Evolutionary conservation across 306 rosid species (phyloP).

Genomic region (Senna siamea): DNA sequence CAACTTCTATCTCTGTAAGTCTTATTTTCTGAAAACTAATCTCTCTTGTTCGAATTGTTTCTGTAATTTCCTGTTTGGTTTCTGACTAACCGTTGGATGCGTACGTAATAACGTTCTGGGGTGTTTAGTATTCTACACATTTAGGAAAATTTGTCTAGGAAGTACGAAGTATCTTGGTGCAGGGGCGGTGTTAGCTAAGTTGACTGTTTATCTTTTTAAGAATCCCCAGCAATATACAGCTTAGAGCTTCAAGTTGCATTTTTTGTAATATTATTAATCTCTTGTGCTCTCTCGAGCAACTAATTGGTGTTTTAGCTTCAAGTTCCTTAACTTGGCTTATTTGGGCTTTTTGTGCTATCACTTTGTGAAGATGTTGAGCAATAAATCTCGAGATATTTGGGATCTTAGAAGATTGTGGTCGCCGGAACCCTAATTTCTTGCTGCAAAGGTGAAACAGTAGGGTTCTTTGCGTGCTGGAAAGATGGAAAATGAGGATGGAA

Average conservation of each 20-base stretch:
- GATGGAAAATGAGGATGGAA: slow-evolving; percentile 64
- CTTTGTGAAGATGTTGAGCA: slow-evolving; percentile 34
- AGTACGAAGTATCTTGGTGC: neutral
- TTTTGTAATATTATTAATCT: slow-evolving; percentile 15
- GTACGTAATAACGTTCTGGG: neutral
- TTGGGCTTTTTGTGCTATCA: slow-evolving; percentile 20
- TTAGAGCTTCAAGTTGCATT: slow-evolving; percentile 10
- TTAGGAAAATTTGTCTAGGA: slow-evolving; percentile 8
- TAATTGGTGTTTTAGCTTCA: slow-evolving; percentile 12
- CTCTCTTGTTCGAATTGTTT: slow-evolving; percentile 3
- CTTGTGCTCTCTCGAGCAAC: neutral
- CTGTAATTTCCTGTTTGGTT: slow-evolving; percentile 27
- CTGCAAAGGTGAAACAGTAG: slow-evolving; percentile 37
- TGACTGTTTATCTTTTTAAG: slow-evolving; percentile 9
- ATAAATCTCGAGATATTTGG: slow-evolving; percentile 37
- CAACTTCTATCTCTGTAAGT: slow-evolving; percentile 39
- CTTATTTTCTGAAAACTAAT: slow-evolving; percentile 13
- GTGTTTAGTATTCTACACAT: neutral
- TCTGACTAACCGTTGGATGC: slow-evolving; percentile 34
- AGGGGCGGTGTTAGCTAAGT: slow-evolving; percentile 10
- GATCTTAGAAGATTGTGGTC: slow-evolving; percentile 46
- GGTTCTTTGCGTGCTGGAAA: slow-evolving; percentile 18
- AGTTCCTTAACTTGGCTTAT: slow-evolving; percentile 17
- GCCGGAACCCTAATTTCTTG: slow-evolving; percentile 65
- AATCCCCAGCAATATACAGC: slow-evolving; percentile 18